Conservation (phyloP, 2,329 filamentous ascomycete genomes). For the Chaetomium sp. region DNA sequence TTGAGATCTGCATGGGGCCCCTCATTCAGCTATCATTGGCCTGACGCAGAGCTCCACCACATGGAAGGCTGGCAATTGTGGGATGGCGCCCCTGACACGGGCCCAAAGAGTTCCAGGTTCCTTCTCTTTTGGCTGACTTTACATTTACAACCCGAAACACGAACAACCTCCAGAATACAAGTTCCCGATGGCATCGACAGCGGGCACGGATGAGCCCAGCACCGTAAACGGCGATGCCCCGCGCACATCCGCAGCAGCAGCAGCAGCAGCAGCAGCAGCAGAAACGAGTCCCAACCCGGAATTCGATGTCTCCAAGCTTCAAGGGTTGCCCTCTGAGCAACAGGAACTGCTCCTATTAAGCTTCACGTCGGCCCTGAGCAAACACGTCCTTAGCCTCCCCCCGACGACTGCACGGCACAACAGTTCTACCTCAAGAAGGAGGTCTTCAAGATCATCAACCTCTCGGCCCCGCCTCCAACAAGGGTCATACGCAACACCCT, state of each 20-base stretch:
- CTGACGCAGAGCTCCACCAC: slow-evolving; percentile 15
- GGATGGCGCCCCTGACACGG: slow-evolving; percentile 15
- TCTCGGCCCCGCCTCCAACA: slow-evolving; percentile 78
- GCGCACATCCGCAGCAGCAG: slow-evolving; percentile 29
- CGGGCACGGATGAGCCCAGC: slow-evolving; percentile 37
- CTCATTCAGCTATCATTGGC: slow-evolving; percentile 26
- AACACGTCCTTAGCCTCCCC: slow-evolving; percentile 75
- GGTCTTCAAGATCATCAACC: slow-evolving; percentile 87
- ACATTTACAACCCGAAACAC: background rate
- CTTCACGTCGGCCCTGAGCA: slow-evolving; percentile 79
- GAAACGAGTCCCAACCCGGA: slow-evolving; percentile 64
- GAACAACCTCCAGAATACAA: slow-evolving; percentile 2
- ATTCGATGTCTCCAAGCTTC: slow-evolving; percentile 87
- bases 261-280: slow-evolving; percentile 30
- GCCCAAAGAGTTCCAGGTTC: slow-evolving; percentile 6
- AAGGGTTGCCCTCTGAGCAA: slow-evolving; percentile 87
- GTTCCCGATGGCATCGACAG: slow-evolving; percentile 33
- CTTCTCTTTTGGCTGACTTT: slow-evolving; percentile 6
- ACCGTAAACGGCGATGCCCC: slow-evolving; percentile 42
- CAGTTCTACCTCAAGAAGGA: slow-evolving; percentile 93
- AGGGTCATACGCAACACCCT: slow-evolving; percentile 89
- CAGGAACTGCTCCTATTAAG: slow-evolving; percentile 93
- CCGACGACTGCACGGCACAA: slow-evolving; percentile 81
- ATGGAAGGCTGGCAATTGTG: background rate
- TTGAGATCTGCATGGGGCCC: slow-evolving; percentile 18